These are phyloP conservation scores for Pseudocercospora ulei DNA, from an alignment of 2,329 filamentous ascomycete genomes.

Conservation along the genomic window DNA sequence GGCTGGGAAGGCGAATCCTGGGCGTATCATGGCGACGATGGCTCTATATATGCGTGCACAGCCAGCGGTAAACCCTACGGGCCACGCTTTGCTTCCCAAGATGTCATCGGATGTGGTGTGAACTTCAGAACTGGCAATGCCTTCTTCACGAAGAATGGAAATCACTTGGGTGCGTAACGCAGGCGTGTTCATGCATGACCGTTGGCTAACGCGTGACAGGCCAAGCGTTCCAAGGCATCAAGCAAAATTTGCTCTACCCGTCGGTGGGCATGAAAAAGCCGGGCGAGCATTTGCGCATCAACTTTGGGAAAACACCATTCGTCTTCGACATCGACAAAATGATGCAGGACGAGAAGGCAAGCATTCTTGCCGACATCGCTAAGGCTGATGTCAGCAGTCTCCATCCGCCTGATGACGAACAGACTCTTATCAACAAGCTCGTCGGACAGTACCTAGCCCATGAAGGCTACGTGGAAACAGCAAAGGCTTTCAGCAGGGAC, in stretches of 20 bases:
- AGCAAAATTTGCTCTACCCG: constrained; percentile 53
- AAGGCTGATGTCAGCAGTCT: constrained; percentile 50
- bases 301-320: constrained; percentile 64
- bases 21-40: constrained; percentile 59
- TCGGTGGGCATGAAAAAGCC: constrained; percentile 58
- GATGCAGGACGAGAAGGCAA: constrained; percentile 58
- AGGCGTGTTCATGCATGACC: background rate
- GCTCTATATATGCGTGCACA: constrained; percentile 52
- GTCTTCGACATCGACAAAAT: constrained; percentile 83
- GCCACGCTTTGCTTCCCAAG: constrained; percentile 49
- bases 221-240: constrained; percentile 59
- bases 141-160: constrained; percentile 58
- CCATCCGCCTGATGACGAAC: constrained; percentile 58
- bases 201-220: constrained; percentile 41
- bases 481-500: constrained; percentile 69
- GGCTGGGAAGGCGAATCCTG: constrained; percentile 58
- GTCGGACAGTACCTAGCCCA: constrained; percentile 85
- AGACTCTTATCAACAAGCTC: constrained; percentile 68
- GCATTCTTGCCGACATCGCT: constrained; percentile 54
- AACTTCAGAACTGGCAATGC: constrained; percentile 53
- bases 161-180: constrained; percentile 44
- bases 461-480: constrained; percentile 91
- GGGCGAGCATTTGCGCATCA: constrained; percentile 49
- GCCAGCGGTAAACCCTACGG: constrained; percentile 51
- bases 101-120: constrained; percentile 56